Conservation (phyloP, 257 asterid species). For the Voacanga thouarsii region DNA sequence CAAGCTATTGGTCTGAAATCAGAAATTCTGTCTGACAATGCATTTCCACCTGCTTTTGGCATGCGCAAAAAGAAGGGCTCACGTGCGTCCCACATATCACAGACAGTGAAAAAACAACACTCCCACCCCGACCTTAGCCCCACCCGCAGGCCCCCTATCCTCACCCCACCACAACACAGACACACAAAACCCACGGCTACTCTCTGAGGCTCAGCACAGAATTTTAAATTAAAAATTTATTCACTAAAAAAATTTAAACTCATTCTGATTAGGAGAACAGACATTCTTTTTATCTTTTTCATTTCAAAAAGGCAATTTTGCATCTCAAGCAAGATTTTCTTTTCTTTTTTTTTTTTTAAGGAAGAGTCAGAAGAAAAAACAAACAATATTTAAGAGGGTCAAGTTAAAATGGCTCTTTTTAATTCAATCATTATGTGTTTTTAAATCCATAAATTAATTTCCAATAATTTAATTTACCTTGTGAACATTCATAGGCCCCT, state of each 20-base stretch:
- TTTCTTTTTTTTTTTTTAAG: too few relatives aligned
- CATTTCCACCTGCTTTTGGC: slow-evolving; percentile 45
- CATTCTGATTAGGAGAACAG: background rate
- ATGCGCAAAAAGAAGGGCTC: slow-evolving; percentile 63
- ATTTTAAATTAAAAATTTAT: too few relatives aligned
- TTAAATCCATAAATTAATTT: background rate
- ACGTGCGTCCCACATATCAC: slow-evolving; percentile 56
- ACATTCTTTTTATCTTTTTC: slow-evolving; percentile 18
- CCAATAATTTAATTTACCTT: background rate
- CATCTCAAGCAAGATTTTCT: slow-evolving; percentile 43
- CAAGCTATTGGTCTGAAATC: background rate
- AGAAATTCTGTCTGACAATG: background rate
- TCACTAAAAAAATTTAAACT: background rate
- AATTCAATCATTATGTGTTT: slow-evolving; percentile 60
- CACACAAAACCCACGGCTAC: too few relatives aligned
- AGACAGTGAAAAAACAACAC: background rate
- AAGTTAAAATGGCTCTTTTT: slow-evolving; percentile 71
- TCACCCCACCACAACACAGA: too few relatives aligned
- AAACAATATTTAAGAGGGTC: slow-evolving; percentile 30
- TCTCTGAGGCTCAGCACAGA: too few relatives aligned
- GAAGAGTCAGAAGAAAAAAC: slow-evolving; percentile 23
- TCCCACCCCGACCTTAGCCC: too few relatives aligned
- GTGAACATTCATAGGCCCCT: background rate
- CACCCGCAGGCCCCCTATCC: too few relatives aligned
- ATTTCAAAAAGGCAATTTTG: slow-evolving; percentile 32